Percentiles rank a stretch among this genome's conserved stretches.
These are phyloP conservation scores for Sideroxylon spinosum DNA, from an alignment of 179 eudicot genomes.

Conservation along the genomic window DNA sequence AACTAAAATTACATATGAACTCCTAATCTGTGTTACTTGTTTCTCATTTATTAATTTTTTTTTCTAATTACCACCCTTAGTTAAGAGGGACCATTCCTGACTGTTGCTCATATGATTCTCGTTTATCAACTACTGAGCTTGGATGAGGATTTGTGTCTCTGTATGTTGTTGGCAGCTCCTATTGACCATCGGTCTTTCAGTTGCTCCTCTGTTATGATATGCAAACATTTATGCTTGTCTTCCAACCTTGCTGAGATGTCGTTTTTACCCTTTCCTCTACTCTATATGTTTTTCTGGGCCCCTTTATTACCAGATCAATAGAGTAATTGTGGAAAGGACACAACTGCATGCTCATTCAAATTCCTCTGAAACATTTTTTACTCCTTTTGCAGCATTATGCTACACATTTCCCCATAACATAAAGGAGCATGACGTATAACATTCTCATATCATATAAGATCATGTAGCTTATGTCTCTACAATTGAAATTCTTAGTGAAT, in stretches of 20 bases:
- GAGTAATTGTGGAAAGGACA: not conserved
- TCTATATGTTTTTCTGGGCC: too few species aligned
- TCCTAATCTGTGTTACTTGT: not conserved
- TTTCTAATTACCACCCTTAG: too few species aligned
- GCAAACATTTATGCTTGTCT: not conserved
- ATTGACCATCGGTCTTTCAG: not conserved
- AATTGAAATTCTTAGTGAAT: not conserved
- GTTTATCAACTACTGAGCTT: not conserved
- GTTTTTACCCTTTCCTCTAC: not conserved
- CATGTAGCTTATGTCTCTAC: not conserved
- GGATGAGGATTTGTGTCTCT: not conserved
- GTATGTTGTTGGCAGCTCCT: too few species aligned
- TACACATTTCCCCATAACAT: not conserved
- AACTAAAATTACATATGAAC: not conserved
- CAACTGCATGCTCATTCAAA: slow-evolving; percentile 1
- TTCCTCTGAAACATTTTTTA: not conserved
- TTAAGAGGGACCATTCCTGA: not conserved
- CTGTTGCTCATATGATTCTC: not conserved
- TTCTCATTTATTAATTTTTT: too few species aligned
- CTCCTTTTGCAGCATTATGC: not conserved
- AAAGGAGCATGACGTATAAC: not conserved
- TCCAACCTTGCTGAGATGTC: not conserved
- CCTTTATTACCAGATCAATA: not conserved
- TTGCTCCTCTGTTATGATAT: not conserved
- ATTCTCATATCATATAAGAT: not conserved